Conservation (phyloP, 78 protist species). For the Planoprotostelium fungivorum region DNA sequence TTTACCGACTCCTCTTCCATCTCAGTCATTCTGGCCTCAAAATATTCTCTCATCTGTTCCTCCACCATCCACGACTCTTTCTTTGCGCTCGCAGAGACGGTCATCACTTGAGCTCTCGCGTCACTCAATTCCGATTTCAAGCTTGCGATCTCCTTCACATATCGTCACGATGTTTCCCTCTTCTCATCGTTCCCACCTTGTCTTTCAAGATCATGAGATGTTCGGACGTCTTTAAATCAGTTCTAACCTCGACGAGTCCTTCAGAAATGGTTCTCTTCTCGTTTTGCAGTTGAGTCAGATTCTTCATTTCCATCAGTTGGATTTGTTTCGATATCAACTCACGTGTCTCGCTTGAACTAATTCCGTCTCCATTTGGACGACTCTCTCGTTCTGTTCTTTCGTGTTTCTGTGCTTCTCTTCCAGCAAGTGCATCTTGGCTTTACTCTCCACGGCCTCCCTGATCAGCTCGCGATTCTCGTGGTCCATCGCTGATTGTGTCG, state of each 20-base stretch:
- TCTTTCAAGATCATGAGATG: not conserved
- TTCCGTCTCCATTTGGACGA: not conserved
- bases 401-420: not conserved
- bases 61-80: not conserved
- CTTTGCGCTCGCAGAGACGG: not conserved
- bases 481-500: not conserved
- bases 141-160: not conserved
- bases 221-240: not conserved
- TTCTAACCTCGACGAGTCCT: not conserved
- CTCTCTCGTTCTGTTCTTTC: not conserved
- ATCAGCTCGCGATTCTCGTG: not conserved
- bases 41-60: not conserved
- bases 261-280: not conserved
- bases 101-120: not conserved
- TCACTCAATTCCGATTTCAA: not conserved
- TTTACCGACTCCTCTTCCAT: not conserved
- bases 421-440: not conserved
- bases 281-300: not conserved
- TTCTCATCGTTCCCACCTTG: not conserved
- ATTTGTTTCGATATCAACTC: not conserved
- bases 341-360: not conserved
- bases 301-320: not conserved
- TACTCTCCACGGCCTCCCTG: not conserved
- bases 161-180: no score
- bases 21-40: not conserved